phyloP scores from a whole-genome alignment of 225 moss, liverwort and hornwort genomes.

The Pleurozium schreberi region DNA sequence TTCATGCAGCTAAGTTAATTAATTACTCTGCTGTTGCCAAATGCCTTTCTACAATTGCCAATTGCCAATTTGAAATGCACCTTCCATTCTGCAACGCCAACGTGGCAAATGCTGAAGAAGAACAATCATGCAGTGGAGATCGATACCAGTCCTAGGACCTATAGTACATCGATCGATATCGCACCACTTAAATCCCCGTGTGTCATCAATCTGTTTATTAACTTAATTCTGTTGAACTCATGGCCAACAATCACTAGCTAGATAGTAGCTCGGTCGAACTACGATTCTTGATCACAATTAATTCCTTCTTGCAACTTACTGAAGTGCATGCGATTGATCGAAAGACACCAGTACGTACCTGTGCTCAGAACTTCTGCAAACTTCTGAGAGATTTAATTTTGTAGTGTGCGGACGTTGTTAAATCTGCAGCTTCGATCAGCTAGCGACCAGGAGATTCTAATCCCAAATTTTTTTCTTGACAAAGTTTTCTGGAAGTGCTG shows the following conservation, averaged over 20 bases:
- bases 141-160: not conserved
- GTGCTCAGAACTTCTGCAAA: not conserved
- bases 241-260: not conserved
- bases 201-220: not conserved
- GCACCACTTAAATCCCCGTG: no score
- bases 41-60: not conserved
- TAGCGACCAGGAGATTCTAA: not conserved
- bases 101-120: not conserved
- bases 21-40: not conserved
- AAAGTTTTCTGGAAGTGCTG: not conserved
- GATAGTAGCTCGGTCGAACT: not conserved
- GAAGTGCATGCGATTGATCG: not conserved
- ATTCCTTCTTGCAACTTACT: not conserved
- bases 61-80: not conserved
- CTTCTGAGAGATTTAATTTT: not conserved
- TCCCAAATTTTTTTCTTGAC: not conserved
- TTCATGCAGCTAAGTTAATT: not conserved
- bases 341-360: not conserved
- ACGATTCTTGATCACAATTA: not conserved
- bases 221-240: not conserved
- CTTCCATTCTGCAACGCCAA: not conserved
- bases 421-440: not conserved
- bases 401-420: not conserved
- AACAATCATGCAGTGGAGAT: not conserved
- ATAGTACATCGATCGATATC: not conserved